phyloP scores from a whole-genome alignment of 2,329 filamentous ascomycete species.

The Colletotrichum coccodes region DNA sequence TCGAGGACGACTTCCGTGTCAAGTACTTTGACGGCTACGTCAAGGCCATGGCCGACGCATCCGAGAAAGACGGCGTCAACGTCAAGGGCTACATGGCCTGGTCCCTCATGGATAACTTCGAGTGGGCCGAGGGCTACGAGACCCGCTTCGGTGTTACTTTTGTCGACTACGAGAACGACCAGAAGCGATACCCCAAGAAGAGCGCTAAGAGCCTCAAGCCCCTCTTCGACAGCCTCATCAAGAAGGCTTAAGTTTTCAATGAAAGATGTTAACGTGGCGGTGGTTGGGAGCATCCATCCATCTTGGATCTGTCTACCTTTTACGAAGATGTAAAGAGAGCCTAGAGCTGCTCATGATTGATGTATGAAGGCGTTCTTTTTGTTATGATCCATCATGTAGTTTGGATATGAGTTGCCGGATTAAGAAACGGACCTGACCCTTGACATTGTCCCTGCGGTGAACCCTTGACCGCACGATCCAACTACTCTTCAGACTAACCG shows the following conservation, averaged over 20 bases:
- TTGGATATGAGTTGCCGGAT: neutral
- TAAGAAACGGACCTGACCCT: neutral
- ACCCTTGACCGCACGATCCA: neutral
- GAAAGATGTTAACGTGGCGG: neutral
- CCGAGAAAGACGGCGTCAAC: conserved; percentile 78
- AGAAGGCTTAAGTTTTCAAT: conserved; percentile 59
- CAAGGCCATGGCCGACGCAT: conserved; percentile 78
- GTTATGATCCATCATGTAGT: conserved; percentile 7
- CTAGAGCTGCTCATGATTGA: conserved; percentile 13
- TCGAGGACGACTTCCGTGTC: conserved; percentile 84
- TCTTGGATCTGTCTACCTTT: conserved; percentile 13
- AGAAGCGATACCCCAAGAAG: conserved; percentile 86
- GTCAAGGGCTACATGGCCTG: conserved; percentile 86
- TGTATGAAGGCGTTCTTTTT: conserved; percentile 3
- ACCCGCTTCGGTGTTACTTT: conserved; percentile 87
- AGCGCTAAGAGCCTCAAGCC: conserved; percentile 77
- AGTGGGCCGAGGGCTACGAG: conserved; percentile 92
- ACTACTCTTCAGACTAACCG: no score
- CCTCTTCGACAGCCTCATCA: conserved; percentile 77
- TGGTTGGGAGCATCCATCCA: neutral
- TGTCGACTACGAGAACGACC: conserved; percentile 83
- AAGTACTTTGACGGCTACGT: conserved; percentile 85
- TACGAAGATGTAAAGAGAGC: conserved; percentile 10
- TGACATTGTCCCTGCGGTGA: neutral
- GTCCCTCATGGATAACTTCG: conserved; percentile 91